Conservation (phyloP, 2,329 filamentous ascomycete genomes). For the Botrytis pseudocinerea region DNA sequence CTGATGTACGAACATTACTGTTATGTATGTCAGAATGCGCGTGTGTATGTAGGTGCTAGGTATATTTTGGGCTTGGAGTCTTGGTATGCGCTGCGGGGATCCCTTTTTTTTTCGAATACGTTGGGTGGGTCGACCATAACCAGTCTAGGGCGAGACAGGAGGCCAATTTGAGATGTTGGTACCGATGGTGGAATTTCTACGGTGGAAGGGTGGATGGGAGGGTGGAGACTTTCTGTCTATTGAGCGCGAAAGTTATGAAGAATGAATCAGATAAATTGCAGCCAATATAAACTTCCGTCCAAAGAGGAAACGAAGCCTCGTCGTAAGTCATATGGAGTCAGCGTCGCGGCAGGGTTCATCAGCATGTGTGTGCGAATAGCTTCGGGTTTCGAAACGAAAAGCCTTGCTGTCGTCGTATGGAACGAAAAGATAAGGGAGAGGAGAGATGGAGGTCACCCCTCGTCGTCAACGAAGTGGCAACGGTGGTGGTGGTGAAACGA, state of each 20-base stretch:
- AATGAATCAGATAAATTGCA: constrained; percentile 6
- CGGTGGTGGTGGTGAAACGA: not conserved
- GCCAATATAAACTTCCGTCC: constrained; percentile 5
- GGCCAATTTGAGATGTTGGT: not conserved
- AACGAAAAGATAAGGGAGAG: not conserved
- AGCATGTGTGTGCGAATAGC: not conserved
- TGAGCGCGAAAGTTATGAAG: constrained; percentile 7
- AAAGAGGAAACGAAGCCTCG: constrained; percentile 1
- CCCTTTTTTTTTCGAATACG: constrained; percentile 1
- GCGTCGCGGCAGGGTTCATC: constrained; percentile 4
- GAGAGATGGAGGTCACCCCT: not conserved
- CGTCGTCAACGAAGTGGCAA: not conserved
- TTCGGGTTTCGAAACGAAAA: constrained; percentile 5
- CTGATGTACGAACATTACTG: not conserved
- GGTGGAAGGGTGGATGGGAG: not conserved
- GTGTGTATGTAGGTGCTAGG: not conserved
- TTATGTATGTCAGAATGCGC: too few relatives aligned
- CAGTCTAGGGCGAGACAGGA: not conserved
- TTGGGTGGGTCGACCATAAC: not conserved
- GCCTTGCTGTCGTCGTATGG: not conserved
- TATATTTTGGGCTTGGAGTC: constrained; percentile 7
- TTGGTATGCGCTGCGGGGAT: constrained; percentile 4
- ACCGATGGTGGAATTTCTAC: not conserved
- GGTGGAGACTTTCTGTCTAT: not conserved
- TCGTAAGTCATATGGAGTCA: not conserved